These are phyloP conservation scores for Saksenaea oblongispora DNA, from an alignment of 371 early-diverging fungal species.

Conservation along the genomic window DNA sequence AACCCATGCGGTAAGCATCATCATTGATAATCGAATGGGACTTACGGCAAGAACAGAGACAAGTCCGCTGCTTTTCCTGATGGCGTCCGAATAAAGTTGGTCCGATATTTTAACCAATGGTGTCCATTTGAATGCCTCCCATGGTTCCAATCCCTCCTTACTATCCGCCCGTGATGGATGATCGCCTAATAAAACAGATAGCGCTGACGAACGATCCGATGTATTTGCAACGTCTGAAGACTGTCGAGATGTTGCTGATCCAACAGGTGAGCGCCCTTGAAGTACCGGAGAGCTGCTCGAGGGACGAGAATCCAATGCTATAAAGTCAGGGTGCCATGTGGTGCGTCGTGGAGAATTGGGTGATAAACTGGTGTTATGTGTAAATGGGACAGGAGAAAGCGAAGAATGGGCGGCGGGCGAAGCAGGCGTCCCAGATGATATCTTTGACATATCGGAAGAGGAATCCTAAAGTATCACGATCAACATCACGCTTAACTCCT, in stretches of 20 bases:
- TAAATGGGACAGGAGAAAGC: conserved; percentile 10
- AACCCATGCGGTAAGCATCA: background rate
- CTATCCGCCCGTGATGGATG: background rate
- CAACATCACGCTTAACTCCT: background rate
- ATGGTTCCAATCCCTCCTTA: conserved; percentile 42
- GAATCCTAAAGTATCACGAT: conserved; percentile 31
- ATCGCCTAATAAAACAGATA: conserved; percentile 15
- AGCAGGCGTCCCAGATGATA: conserved; percentile 25
- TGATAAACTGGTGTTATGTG: conserved; percentile 3
- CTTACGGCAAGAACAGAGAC: conserved; percentile 63
- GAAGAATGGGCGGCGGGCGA: conserved; percentile 19
- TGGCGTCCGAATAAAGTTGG: conserved; percentile 63
- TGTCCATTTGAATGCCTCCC: conserved; percentile 80
- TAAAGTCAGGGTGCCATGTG: conserved; percentile 1
- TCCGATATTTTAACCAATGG: conserved; percentile 67
- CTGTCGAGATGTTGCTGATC: conserved; percentile 18
- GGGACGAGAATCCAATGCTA: background rate
- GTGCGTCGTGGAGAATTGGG: conserved; percentile 19
- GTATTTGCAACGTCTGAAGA: conserved; percentile 27
- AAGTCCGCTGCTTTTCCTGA: conserved; percentile 56
- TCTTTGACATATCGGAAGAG: conserved; percentile 39
- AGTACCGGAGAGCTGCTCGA: conserved; percentile 9
- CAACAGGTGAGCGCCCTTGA: conserved; percentile 15
- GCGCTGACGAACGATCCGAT: conserved; percentile 19
- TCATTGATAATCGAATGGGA: background rate